A percentile compares a stretch with the other conserved stretches of the same genome.
Conservation (phyloP, 768 basidiomycete genomes). For the Floccularia luteovirens region DNA sequence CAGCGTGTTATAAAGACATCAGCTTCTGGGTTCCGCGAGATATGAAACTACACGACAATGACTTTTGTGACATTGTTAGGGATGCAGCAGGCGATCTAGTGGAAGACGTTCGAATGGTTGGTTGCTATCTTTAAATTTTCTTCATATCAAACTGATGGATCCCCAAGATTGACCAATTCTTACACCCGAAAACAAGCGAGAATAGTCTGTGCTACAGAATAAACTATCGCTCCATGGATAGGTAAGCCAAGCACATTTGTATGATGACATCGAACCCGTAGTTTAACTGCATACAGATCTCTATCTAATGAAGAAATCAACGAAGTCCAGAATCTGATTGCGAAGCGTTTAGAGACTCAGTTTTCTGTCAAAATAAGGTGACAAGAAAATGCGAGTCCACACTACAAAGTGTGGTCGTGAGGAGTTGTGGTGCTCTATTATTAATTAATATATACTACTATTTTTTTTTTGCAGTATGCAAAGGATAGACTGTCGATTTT, state of each 20-base stretch:
- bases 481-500: not conserved
- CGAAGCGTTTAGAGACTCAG: constrained; percentile 43
- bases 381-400: constrained; percentile 12
- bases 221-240: constrained; percentile 96
- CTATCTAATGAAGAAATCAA: constrained; percentile 89
- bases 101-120: constrained; percentile 82
- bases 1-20: constrained; percentile 88
- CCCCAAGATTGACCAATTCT: constrained; percentile 80
- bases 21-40: constrained; percentile 82
- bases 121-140: constrained; percentile 11
- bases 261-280: no score
- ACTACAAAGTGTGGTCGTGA: not conserved
- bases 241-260: no score
- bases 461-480: not conserved
- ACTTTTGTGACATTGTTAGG: constrained; percentile 92
- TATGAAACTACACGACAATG: constrained; percentile 79
- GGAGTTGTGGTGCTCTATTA: constrained; percentile 3
- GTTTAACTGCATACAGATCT: constrained; percentile 60
- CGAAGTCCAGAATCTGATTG: constrained; percentile 59
- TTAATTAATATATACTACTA: constrained; percentile 3
- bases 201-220: constrained; percentile 84
- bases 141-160: not conserved
- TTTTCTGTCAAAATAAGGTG: constrained; percentile 86
- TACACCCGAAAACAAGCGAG: constrained; percentile 79
- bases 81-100: constrained; percentile 90